Base-by-base conservation (phyloP, 768 basidiomycete species). In the Termitomyces sp. region DNA sequence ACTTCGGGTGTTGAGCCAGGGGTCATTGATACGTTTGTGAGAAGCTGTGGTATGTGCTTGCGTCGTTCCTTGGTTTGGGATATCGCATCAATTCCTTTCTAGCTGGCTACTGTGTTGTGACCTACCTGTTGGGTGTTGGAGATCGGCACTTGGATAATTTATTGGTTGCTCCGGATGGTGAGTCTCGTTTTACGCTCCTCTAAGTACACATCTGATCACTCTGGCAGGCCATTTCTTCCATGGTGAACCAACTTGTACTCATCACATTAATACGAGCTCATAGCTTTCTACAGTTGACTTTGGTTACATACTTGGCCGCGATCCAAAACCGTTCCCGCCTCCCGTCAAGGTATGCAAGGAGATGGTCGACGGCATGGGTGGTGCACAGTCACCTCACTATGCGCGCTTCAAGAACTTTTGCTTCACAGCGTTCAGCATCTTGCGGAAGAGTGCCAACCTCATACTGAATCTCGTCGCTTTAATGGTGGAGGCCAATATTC, bases 351-450 rank as follows among this genome's bases (percentile, higher is more conserved):
- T 99, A 38, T 98, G 95, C 72, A 95, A 96, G 65, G 97, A 98
- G 67, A 99, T 98, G 97, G 93, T 98, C 0, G 97, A 99, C 67
- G 96, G 91, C 11, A 96, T 99, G 94, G 97, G 97, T n/a, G 96
- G 97, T 11, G 86, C 91, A 1, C 84, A 90, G 64, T 96, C 94
- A 6, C 82, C 89, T n/a, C 96, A 98, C 68, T 98, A 98, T 69
- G 83, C 86, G 23, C 88, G 95, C 29, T 99, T 99, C 84, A 94
- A 98, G 71, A 89, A 85, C 62, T 89, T 94, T 60, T 97, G 93
- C 68, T 96, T 95, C 70, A 98, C 96, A n/a, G 97, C 94, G 1
- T 98, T 98, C 73, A 91, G 89, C 50, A 94, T 92, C 64, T 81
- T 98, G 53, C 85, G 96, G 61, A 98, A 98, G 78, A 94, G 91